phyloP scores from a whole-genome alignment of 176 grass and related monocot genomes.

The Rhynchospora tenuis region DNA sequence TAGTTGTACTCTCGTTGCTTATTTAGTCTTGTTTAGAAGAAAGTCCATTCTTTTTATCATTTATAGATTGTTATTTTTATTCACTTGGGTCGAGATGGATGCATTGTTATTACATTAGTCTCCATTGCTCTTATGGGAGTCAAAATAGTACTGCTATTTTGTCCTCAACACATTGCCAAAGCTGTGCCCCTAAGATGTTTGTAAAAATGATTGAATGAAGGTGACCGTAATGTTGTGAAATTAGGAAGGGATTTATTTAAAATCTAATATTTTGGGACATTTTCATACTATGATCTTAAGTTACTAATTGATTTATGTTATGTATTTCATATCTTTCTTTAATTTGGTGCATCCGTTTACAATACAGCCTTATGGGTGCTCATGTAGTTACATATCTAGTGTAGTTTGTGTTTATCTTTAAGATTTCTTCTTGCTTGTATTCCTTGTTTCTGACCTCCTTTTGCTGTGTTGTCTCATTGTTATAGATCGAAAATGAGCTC shows the following conservation, averaged over 20 bases:
- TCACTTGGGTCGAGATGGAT: background rate
- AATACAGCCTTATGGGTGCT: background rate
- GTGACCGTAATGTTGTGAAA: background rate
- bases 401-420: background rate
- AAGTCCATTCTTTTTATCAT: background rate
- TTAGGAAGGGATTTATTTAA: background rate
- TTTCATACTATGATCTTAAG: background rate
- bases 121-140: background rate
- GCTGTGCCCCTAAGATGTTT: background rate
- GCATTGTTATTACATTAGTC: no score
- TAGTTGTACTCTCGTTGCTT: no score
- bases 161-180: background rate
- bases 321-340: background rate
- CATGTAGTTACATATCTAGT: background rate
- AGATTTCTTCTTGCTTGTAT: constrained; percentile 14
- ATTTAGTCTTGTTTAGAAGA: background rate
- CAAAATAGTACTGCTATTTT: background rate
- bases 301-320: background rate
- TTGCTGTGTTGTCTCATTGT: background rate
- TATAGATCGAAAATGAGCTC: constrained; percentile 47
- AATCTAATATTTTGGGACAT: background rate
- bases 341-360: background rate
- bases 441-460: constrained; percentile 8
- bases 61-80: background rate
- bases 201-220: background rate